Evolutionary conservation across 140 eudicot genomes (phyloP).

Genomic region (Cichorium intybus): DNA sequence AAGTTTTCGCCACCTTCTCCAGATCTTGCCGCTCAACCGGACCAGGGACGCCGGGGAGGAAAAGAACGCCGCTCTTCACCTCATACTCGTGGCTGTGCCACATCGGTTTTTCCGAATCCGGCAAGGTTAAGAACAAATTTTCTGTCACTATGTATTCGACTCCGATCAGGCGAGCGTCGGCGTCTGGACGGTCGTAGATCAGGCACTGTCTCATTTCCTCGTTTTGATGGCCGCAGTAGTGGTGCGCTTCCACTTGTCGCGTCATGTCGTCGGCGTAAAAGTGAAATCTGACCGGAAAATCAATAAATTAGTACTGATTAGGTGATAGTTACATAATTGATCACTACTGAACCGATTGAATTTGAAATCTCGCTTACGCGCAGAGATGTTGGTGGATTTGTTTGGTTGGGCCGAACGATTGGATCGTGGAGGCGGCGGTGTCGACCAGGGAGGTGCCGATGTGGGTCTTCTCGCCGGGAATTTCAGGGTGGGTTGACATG

Average conservation of each 20-base stretch:
- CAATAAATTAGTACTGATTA: not conserved
- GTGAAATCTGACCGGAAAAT: constrained; percentile 49
- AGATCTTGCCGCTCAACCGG: constrained; percentile 74
- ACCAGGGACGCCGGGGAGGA: constrained; percentile 81
- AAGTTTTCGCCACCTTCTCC: constrained; percentile 67
- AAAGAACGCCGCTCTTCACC: constrained; percentile 87
- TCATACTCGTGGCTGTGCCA: constrained; percentile 97
- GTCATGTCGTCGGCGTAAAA: constrained; percentile 92
- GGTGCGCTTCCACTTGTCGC: constrained; percentile 96
- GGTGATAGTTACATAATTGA: not conserved
- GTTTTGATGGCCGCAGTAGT: constrained; percentile 78
- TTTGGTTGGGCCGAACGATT: constrained; percentile 73
- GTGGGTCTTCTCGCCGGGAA: constrained; percentile 80
- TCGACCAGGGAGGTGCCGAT: constrained; percentile 62
- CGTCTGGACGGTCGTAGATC: constrained; percentile 74
- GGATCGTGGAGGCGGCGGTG: constrained; percentile 80
- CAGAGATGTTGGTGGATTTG: constrained; percentile 93
- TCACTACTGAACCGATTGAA: not conserved
- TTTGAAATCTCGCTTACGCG: constrained; percentile 47
- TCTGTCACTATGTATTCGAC: constrained; percentile 76
- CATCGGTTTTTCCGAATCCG: constrained; percentile 70
- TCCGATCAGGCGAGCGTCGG: constrained; percentile 73
- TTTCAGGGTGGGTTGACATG: constrained; percentile 39
- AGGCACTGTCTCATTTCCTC: constrained; percentile 86
- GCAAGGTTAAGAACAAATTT: constrained; percentile 61